Evolutionary conservation across 768 basidiomycete species (phyloP).

Genomic region (Mycena kentingensis): DNA sequence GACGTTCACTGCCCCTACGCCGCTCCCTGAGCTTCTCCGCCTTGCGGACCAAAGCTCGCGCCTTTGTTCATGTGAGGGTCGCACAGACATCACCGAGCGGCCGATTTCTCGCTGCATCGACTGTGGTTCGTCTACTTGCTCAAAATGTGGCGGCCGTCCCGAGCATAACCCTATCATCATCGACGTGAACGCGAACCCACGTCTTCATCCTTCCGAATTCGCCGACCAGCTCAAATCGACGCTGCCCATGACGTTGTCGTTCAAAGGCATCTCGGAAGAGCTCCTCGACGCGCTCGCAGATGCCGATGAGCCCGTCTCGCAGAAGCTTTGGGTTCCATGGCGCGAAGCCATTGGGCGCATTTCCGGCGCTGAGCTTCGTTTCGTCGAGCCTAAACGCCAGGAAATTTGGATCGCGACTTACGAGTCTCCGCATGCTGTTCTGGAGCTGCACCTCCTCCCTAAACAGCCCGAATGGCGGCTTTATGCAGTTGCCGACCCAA

Average conservation of each 20-base stretch:
- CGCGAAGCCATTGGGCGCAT: conserved; percentile 63
- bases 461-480: conserved; percentile 86
- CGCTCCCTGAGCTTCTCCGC: conserved; percentile 58
- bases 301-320: conserved; percentile 45
- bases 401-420: conserved; percentile 85
- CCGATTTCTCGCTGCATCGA: conserved; percentile 70
- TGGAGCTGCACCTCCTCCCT: conserved; percentile 78
- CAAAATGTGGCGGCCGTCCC: conserved; percentile 86
- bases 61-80: conserved; percentile 90
- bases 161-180: conserved; percentile 75
- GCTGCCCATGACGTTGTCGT: conserved; percentile 82
- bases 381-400: conserved; percentile 84
- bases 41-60: conserved; percentile 72
- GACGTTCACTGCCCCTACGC: conserved; percentile 47
- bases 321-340: conserved; percentile 71
- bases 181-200: conserved; percentile 50
- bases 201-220: conserved; percentile 75
- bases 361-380: conserved; percentile 67
- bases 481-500: conserved; percentile 66
- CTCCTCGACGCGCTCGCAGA: conserved; percentile 52
- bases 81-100: conserved; percentile 70
- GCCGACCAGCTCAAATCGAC: conserved; percentile 74
- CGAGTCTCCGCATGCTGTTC: conserved; percentile 64
- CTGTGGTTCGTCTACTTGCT: conserved; percentile 79
- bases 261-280: conserved; percentile 51